A percentile compares a stretch with the other conserved stretches of the same genome.
Conservation (phyloP, 164 flowering plant genomes). For the Magnolia officinalis region DNA sequence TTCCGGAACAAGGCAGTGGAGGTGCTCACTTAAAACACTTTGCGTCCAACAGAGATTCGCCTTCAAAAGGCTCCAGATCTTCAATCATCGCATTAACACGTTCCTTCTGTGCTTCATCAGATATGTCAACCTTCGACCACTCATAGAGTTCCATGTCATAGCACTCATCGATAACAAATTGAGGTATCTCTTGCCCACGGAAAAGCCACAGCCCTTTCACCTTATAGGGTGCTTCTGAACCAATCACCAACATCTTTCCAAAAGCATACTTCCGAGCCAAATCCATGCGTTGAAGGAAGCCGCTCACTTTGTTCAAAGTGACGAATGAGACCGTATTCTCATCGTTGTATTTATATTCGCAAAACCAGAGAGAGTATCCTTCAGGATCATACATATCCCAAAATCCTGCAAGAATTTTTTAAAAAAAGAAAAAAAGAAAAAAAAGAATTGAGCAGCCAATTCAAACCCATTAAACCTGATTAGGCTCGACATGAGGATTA, state of each 20-base stretch:
- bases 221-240: constrained; percentile 72
- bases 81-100: constrained; percentile 88
- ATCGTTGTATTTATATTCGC: constrained; percentile 65
- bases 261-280: constrained; percentile 88
- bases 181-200: constrained; percentile 84
- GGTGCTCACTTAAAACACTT: constrained; percentile 78
- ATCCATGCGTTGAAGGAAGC: constrained; percentile 82
- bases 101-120: constrained; percentile 80
- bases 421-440: background rate
- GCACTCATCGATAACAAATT: constrained; percentile 73
- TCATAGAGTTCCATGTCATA: constrained; percentile 86
- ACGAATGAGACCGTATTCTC: constrained; percentile 90
- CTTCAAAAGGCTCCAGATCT: constrained; percentile 90
- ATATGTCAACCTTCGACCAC: constrained; percentile 78
- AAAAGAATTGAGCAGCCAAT: background rate
- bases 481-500: background rate
- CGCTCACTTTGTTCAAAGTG: constrained; percentile 70
- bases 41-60: constrained; percentile 79
- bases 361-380: constrained; percentile 77
- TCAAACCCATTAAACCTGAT: background rate
- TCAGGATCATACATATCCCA: constrained; percentile 99
- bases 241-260: constrained; percentile 87
- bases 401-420: constrained; percentile 80
- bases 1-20: background rate
- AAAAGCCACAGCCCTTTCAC: constrained; percentile 95